These are phyloP conservation scores for Iberis pinnata DNA, from an alignment of 345 rosid genomes.

Conservation along the genomic window DNA sequence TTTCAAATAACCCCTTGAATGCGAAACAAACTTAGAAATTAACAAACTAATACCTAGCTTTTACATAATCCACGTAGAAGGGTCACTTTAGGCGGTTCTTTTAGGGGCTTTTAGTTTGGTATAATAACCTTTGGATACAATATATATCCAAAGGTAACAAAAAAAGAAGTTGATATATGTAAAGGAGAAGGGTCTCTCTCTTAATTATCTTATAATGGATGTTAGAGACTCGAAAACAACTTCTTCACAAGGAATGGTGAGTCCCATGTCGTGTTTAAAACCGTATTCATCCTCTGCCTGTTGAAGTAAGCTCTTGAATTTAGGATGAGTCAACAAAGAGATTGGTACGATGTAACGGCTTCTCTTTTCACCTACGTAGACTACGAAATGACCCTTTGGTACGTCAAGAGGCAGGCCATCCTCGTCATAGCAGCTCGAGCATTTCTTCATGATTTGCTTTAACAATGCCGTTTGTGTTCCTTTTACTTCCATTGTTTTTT, in stretches of 20 bases:
- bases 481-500: conserved; percentile 44
- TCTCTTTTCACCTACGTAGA: conserved; percentile 79
- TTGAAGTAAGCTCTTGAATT: conserved; percentile 70
- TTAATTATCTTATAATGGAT: conserved; percentile 54
- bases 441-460: conserved; percentile 67
- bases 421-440: conserved; percentile 54
- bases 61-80: conserved; percentile 16
- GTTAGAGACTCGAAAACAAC: conserved; percentile 76
- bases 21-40: conserved; percentile 6
- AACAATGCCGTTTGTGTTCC: conserved; percentile 54
- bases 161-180: not conserved
- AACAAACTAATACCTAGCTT: conserved; percentile 23
- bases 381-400: conserved; percentile 90
- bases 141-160: conserved; percentile 11
- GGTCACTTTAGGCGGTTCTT: conserved; percentile 10
- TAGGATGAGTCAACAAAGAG: conserved; percentile 66
- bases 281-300: conserved; percentile 96
- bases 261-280: conserved; percentile 81
- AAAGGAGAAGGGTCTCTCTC: not conserved
- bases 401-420: conserved; percentile 67
- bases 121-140: conserved; percentile 16
- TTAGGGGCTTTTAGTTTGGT: conserved; percentile 16
- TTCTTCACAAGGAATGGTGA: conserved; percentile 95
- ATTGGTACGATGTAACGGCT: conserved; percentile 88
- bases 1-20: not conserved